phyloP scores from a whole-genome alignment of 1,284 basidiomycete genomes.

The Rhodofomes roseus region DNA sequence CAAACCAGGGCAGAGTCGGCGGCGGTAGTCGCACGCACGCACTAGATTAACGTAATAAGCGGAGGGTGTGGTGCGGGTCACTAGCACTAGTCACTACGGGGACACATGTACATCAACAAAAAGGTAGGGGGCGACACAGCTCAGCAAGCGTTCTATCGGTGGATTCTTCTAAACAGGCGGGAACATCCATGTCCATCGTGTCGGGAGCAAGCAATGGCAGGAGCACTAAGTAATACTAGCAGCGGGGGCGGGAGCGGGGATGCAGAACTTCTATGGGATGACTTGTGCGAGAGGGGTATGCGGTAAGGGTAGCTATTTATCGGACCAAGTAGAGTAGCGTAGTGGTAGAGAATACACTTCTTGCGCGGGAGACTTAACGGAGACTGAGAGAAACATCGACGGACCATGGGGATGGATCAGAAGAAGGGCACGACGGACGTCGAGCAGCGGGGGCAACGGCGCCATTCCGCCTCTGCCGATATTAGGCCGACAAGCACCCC shows the following conservation, averaged over 20 bases:
- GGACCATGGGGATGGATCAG: not conserved
- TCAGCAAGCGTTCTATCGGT: not conserved
- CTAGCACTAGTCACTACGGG: not conserved
- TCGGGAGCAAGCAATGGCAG: not conserved
- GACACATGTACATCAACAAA: not conserved
- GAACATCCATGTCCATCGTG: conserved; percentile 1
- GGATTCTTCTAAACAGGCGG: not conserved
- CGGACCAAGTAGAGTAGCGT: not conserved
- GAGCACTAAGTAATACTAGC: not conserved
- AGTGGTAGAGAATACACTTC: not conserved
- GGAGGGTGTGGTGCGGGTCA: not conserved
- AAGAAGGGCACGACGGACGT: not conserved
- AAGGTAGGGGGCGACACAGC: not conserved
- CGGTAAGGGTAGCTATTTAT: not conserved
- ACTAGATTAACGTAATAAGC: conserved; percentile 1
- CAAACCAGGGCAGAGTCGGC: not conserved
- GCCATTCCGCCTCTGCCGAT: not conserved
- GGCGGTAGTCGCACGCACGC: not conserved
- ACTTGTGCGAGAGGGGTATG: not conserved
- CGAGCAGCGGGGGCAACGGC: not conserved
- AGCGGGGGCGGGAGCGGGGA: not conserved
- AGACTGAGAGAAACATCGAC: not conserved
- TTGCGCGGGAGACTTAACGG: not conserved
- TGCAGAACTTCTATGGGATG: not conserved
- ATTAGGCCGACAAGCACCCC: conserved; percentile 1